Conservation (phyloP, 2,329 filamentous ascomycete genomes). For the Chaetomiaceae sp. region DNA sequence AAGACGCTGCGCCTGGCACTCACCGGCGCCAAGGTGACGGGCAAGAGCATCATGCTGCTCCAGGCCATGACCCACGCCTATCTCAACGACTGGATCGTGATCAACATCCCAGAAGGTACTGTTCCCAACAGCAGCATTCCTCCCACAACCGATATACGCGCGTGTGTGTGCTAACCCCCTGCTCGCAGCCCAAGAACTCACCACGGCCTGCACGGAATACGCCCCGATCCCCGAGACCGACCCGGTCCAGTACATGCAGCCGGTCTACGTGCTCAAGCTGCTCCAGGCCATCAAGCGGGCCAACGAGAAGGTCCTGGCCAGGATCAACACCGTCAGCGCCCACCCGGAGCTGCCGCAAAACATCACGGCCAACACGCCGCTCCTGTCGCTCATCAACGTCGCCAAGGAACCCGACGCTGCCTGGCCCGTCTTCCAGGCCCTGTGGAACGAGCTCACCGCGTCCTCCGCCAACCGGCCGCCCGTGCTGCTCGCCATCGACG, state of each 20-base stretch:
- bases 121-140: slow-evolving; percentile 26
- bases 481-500: slow-evolving; percentile 73
- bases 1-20: slow-evolving; percentile 61
- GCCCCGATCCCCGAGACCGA: slow-evolving; percentile 57
- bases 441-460: slow-evolving; percentile 70
- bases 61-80: slow-evolving; percentile 80
- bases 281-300: slow-evolving; percentile 68
- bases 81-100: slow-evolving; percentile 79
- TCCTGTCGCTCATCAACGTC: slow-evolving; percentile 65
- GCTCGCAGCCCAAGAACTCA: slow-evolving; percentile 67
- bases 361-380: slow-evolving; percentile 56
- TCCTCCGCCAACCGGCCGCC: slow-evolving; percentile 42
- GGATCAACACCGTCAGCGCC: slow-evolving; percentile 40
- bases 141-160: slow-evolving; percentile 4
- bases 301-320: slow-evolving; percentile 61
- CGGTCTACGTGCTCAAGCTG: slow-evolving; percentile 68
- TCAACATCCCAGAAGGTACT: slow-evolving; percentile 81
- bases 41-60: slow-evolving; percentile 82
- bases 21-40: slow-evolving; percentile 66
- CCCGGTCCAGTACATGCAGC: slow-evolving; percentile 67
- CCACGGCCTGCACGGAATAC: slow-evolving; percentile 77
- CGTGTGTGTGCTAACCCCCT: slow-evolving; percentile 8
- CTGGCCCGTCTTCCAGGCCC: slow-evolving; percentile 73
- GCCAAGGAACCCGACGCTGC: slow-evolving; percentile 71
- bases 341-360: slow-evolving; percentile 40